Evolutionary conservation across 176 grass and related monocot species (phyloP).

Genomic region (Canna indica): DNA sequence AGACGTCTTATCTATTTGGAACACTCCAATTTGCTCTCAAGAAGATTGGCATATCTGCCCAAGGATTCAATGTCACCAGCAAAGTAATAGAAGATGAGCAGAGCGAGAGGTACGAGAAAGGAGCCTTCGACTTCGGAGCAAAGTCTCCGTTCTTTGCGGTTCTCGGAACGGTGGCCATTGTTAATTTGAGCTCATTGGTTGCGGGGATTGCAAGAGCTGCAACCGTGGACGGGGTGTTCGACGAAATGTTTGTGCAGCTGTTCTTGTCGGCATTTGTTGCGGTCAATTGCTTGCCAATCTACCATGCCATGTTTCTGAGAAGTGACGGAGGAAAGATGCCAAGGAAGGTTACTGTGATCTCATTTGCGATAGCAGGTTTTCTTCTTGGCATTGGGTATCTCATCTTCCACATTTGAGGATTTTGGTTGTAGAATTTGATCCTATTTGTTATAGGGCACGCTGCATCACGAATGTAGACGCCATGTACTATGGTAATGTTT

Average conservation of each 20-base stretch:
- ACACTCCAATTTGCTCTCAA: constrained; percentile 13
- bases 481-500: too few species aligned
- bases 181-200: constrained; percentile 23
- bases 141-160: constrained; percentile 30
- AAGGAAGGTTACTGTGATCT: neutral
- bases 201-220: constrained; percentile 20
- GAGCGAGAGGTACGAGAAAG: constrained; percentile 11
- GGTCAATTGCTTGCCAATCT: constrained; percentile 37
- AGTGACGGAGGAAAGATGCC: constrained; percentile 35
- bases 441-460: too few species aligned
- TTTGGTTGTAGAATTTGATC: neutral
- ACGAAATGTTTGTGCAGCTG: constrained; percentile 26
- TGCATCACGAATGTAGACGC: too few species aligned
- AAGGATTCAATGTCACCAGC: constrained; percentile 27
- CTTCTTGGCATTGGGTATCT: constrained; percentile 10
- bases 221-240: neutral
- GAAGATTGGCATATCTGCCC: constrained; percentile 5
- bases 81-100: constrained; percentile 40
- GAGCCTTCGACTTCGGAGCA: constrained; percentile 23
- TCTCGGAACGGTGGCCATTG: constrained; percentile 10
- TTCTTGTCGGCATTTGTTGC: constrained; percentile 28
- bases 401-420: neutral
- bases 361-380: constrained; percentile 1
- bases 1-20: constrained; percentile 22
- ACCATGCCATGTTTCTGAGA: constrained; percentile 34